phyloP scores from a whole-genome alignment of 768 basidiomycete species.

The Kwoniella botswanensis region DNA sequence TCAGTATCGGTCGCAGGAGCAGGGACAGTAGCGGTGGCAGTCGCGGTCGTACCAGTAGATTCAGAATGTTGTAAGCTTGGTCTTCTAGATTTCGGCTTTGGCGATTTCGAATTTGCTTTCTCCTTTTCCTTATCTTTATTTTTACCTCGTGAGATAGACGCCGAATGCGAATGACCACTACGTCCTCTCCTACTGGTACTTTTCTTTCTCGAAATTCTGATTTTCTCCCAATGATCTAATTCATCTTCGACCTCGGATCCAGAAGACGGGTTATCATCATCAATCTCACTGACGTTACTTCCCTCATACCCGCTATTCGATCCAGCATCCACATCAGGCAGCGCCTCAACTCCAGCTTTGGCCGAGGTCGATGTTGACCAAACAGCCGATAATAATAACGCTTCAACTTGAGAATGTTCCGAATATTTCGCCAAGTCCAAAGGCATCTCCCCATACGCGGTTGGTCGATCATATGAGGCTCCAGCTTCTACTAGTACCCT shows the following conservation, averaged over 20 bases:
- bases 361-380: conserved; percentile 41
- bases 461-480: conserved; percentile 65
- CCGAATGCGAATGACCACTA: neutral
- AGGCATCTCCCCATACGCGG: conserved; percentile 57
- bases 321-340: neutral
- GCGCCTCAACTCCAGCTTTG: conserved; percentile 11
- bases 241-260: conserved; percentile 43
- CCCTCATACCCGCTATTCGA: conserved; percentile 22
- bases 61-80: conserved; percentile 19
- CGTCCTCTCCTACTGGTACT: conserved; percentile 3
- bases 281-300: conserved; percentile 35
- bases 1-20: conserved; percentile 11
- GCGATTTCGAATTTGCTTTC: neutral
- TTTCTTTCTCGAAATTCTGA: conserved; percentile 12
- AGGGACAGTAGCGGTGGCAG: neutral
- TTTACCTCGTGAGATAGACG: conserved; percentile 5
- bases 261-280: conserved; percentile 54
- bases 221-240: conserved; percentile 8
- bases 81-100: conserved; percentile 14
- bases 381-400: conserved; percentile 50
- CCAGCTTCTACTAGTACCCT: conserved; percentile 74
- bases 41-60: conserved; percentile 15
- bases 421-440: conserved; percentile 58
- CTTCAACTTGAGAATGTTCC: conserved; percentile 57
- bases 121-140: conserved; percentile 15